Evolutionary conservation across 2,329 filamentous ascomycete species (phyloP), one percentile per base, ranked within the genome.

Genomic region (Aspergillus pseudonomiae): DNA sequence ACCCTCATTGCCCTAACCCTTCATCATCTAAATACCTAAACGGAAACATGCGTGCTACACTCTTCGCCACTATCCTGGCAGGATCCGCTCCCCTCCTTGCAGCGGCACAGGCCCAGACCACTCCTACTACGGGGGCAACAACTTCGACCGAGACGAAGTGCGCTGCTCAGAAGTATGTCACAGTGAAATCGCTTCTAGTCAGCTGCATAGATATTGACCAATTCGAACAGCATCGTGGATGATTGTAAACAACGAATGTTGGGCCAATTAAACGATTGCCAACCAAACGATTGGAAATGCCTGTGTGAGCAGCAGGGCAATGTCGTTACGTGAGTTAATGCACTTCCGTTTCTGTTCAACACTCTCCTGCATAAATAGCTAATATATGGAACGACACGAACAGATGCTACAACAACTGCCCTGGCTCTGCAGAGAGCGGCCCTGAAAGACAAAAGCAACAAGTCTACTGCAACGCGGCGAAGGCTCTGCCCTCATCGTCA

Each of bases 371-470:
- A n/a, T 9, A n/a, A 26, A n/a, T 26, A 26, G 19, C 57, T 46
- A 59, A 59, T 32, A 12, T 7, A 48, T 24, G 14, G 19, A 45
- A 16, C 16, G 30, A 10, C 19, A 21, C 34, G 19, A 41, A 62
- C 63, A 84, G 82, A 36, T 89, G 88, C 83, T 89, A 88, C 80
- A 84, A 85, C 80, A 87, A 88, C 80, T 89, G 88, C 79, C 86
- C 87, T 59, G 81, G 84, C 70, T 65, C 78, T 19, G 75, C 74
- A 57, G 69, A 72, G 45, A 71, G 71, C 61, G 71, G 71, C 36
- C 76, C 74, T 36, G 61, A 78, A 16, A 19, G 10, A 7, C 70
- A 68, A 70, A 78, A 68, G 64, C 75, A 64, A 64, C 70, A 48
- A 60, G 73, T 76, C 30, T 80, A 78, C 73, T 84, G 82, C 69